Evolutionary conservation across 1,284 basidiomycete genomes (phyloP), one percentile per base, ranked within the genome.

Genomic region (Trichosporon sp.): DNA sequence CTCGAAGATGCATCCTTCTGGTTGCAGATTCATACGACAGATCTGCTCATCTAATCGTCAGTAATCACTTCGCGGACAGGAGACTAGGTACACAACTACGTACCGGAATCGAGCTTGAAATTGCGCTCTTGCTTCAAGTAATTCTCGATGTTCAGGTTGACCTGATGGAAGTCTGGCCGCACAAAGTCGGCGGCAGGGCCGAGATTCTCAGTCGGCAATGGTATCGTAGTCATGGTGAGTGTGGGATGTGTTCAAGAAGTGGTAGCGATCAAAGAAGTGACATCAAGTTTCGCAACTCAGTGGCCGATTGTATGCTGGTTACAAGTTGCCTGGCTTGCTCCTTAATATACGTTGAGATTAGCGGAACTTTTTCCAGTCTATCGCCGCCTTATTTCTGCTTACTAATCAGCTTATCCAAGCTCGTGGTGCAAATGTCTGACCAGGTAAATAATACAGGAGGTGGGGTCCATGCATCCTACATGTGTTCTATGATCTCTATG

Each of bases 101-200:
- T 65, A 89, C 93, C 93, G 83, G 91, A 90, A 82, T 98, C 95
- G 57, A 99, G 88, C 80, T 95, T 95, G 76, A 97, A 81, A 19
- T 87, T 86, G 33, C 94, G 85, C 59, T 94, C 88, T 56, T 85
- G 83, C 80, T 98, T 98, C 71, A 95, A 85, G 77, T 87, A 92
- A 7, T 82, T 75, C 79, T 99, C 95, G 66, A 92, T 88, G 60
- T 85, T 83, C 67, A 97, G 89, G 76, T 91, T 92, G 73, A 92
- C 90, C 77, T 98, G 95, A 77, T 95, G 91, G 74, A 96, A 95
- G 74, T 95, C 92, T 5, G 92, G 91, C 68, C 88, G 82, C 56
- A 95, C 84, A 67, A 92, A 84, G 80, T 95, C 92, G 73, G 75
- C 72, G 19, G 74, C 72, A 46, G 72, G 65, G 13, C 76, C 76